A percentile compares a stretch with the other conserved stretches of the same genome.
These are phyloP conservation scores for Citrus reticulata DNA, from an alignment of 345 rosid genomes.

Conservation along the genomic window DNA sequence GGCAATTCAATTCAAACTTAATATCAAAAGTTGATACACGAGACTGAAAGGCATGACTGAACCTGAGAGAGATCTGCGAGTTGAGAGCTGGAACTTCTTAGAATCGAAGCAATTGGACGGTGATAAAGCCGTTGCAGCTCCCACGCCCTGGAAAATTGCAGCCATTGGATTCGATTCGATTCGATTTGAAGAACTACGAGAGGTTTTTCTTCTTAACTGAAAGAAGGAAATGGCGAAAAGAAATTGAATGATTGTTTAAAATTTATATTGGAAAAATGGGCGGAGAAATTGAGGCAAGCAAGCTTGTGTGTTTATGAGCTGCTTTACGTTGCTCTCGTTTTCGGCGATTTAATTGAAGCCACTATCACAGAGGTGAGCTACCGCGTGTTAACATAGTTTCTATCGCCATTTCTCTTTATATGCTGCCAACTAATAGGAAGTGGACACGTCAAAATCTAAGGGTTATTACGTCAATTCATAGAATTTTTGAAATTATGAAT, in stretches of 20 bases:
- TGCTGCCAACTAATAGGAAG: not conserved
- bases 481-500: not conserved
- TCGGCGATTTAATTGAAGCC: slow-evolving; percentile 31
- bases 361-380: not conserved
- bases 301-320: not conserved
- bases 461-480: not conserved
- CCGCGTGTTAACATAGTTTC: slow-evolving; percentile 20
- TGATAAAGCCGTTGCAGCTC: slow-evolving; percentile 49
- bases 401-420: slow-evolving; percentile 9
- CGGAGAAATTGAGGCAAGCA: slow-evolving; percentile 45
- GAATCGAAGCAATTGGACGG: slow-evolving; percentile 47
- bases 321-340: not conserved
- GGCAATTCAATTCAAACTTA: not conserved
- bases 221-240: not conserved
- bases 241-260: not conserved
- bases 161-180: slow-evolving; percentile 36
- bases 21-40: not conserved
- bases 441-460: not conserved
- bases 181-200: not conserved
- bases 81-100: slow-evolving; percentile 34
- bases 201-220: not conserved
- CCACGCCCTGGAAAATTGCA: slow-evolving; percentile 58
- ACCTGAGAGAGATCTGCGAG: slow-evolving; percentile 57
- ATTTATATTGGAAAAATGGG: slow-evolving; percentile 29
- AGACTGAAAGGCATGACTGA: not conserved